phyloP scores from a whole-genome alignment of 768 basidiomycete genomes.

The Krasilnikovozyma curviuscula region DNA sequence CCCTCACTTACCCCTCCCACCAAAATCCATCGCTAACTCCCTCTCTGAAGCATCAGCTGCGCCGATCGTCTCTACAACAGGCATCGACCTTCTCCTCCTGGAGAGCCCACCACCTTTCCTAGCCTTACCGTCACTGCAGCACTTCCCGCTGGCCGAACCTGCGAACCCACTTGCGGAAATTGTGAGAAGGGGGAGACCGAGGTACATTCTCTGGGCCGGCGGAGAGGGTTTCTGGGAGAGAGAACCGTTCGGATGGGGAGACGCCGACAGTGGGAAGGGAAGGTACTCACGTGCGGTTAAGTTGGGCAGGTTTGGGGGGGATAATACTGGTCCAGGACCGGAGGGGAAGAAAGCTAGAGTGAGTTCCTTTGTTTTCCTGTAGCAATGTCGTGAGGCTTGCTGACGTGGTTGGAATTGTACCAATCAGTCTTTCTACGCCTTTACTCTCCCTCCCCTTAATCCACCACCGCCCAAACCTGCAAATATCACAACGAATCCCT shows the following conservation, averaged over 20 bases:
- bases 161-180: slow-evolving; percentile 22
- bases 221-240: slow-evolving; percentile 72
- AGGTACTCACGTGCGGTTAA: slow-evolving; percentile 57
- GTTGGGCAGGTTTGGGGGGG: slow-evolving; percentile 67
- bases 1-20: slow-evolving; percentile 9
- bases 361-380: slow-evolving; percentile 19
- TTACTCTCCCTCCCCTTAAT: slow-evolving; percentile 50
- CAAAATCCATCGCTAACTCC: slow-evolving; percentile 27
- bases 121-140: slow-evolving; percentile 33
- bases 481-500: slow-evolving; percentile 35
- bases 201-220: slow-evolving; percentile 64
- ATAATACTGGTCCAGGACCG: slow-evolving; percentile 28
- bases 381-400: slow-evolving; percentile 4
- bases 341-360: slow-evolving; percentile 81
- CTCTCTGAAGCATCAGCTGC: slow-evolving; percentile 49
- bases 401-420: background rate
- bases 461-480: slow-evolving; percentile 30
- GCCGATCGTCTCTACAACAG: slow-evolving; percentile 44
- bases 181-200: slow-evolving; percentile 39
- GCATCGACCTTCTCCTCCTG: slow-evolving; percentile 45
- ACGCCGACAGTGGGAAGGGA: slow-evolving; percentile 36
- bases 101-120: slow-evolving; percentile 40
- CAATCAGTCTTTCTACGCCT: slow-evolving; percentile 92
- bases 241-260: slow-evolving; percentile 74
- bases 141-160: slow-evolving; percentile 45